Conservation (phyloP, 306 rosid genomes). For the Vachellia collinsii region DNA sequence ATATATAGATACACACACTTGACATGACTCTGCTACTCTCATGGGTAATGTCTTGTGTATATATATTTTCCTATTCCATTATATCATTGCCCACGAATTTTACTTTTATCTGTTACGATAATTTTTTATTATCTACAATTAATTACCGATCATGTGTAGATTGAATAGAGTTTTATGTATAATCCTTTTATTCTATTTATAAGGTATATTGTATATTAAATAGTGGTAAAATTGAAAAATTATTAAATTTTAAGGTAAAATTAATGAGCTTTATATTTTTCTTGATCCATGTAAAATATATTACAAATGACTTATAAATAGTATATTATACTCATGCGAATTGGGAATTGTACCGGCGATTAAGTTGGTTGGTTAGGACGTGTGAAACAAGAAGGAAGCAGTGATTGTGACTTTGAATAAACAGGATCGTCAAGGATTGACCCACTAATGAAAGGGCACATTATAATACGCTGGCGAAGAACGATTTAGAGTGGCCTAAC, state of each 20-base stretch:
- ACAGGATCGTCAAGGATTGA: conserved; percentile 34
- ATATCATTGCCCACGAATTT: neutral
- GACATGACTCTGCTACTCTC: conserved; percentile 27
- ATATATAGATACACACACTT: conserved; percentile 3
- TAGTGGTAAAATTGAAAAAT: too few relatives aligned
- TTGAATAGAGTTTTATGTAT: too few relatives aligned
- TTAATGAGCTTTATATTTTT: too few relatives aligned
- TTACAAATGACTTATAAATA: too few relatives aligned
- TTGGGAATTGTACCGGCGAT: too few relatives aligned
- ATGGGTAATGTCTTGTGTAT: neutral
- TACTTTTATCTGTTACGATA: neutral
- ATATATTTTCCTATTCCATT: neutral
- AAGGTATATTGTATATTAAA: too few relatives aligned
- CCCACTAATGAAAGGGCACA: conserved; percentile 25
- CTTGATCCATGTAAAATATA: too few relatives aligned
- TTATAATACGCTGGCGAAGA: conserved; percentile 27
- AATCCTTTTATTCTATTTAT: too few relatives aligned
- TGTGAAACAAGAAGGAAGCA: conserved; percentile 20
- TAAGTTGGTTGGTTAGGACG: neutral
- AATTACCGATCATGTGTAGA: too few relatives aligned
- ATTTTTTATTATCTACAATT: too few relatives aligned
- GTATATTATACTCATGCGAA: too few relatives aligned
- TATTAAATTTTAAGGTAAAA: too few relatives aligned
- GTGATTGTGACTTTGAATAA: conserved; percentile 31
- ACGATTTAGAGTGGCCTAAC: conserved; percentile 26